Conservation (phyloP, 805 yeast genomes). For the Sugiyamaella valdiviana region DNA sequence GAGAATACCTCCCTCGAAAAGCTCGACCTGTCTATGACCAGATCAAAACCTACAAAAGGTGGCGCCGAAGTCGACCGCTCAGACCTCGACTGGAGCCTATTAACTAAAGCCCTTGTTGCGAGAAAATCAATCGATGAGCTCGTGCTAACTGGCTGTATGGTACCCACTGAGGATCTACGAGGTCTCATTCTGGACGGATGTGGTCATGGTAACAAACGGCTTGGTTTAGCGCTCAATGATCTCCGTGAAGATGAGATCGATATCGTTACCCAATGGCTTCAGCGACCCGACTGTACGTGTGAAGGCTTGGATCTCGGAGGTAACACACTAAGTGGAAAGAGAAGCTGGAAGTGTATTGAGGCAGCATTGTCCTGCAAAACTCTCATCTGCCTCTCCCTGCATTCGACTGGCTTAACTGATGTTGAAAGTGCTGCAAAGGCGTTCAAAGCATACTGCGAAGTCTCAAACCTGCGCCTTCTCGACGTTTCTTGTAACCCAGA, state of each 20-base stretch:
- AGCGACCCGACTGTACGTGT: conserved; percentile 37
- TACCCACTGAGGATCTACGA: conserved; percentile 42
- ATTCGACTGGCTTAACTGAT: conserved; percentile 53
- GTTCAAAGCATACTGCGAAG: conserved; percentile 43
- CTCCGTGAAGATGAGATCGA: conserved; percentile 53
- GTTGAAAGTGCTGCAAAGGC: conserved; percentile 38
- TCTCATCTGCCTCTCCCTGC: conserved; percentile 52
- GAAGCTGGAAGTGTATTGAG: conserved; percentile 18
- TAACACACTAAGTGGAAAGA: conserved; percentile 46
- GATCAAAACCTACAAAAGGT: neutral
- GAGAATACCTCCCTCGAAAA: conserved; percentile 19
- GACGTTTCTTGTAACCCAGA: conserved; percentile 68
- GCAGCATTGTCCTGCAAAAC: conserved; percentile 23
- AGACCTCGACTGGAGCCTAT: conserved; percentile 75
- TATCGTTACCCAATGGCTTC: conserved; percentile 54
- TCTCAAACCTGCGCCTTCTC: conserved; percentile 57
- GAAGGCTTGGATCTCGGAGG: conserved; percentile 80
- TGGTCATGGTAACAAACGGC: conserved; percentile 45
- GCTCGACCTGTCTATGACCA: conserved; percentile 25
- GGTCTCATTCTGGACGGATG: conserved; percentile 57
- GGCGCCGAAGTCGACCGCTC: conserved; percentile 45
- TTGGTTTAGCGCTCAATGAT: conserved; percentile 76
- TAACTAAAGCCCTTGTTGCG: conserved; percentile 59
- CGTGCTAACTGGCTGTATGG: conserved; percentile 69
- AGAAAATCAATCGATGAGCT: conserved; percentile 78